These are phyloP conservation scores for Trichoderma sp. DNA, from an alignment of 2,329 filamentous ascomycete species.

Conservation along the genomic window DNA sequence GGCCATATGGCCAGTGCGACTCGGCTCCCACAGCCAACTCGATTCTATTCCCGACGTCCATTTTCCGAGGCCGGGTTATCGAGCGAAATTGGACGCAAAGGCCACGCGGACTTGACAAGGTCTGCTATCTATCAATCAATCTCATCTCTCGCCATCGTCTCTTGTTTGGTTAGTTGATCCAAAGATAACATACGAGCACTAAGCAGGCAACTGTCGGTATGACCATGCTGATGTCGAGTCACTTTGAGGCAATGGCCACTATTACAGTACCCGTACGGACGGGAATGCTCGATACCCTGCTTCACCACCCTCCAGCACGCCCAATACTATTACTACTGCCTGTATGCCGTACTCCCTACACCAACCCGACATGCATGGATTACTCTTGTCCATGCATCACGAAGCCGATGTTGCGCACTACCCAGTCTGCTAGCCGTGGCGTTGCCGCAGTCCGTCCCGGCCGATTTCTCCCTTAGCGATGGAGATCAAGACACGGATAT, in stretches of 20 bases:
- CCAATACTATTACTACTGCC: not conserved
- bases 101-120: not conserved
- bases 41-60: not conserved
- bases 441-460: conserved; percentile 14
- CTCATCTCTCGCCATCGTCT: not conserved
- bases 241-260: not conserved
- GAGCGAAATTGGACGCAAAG: not conserved
- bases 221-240: not conserved
- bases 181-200: conserved; percentile 6
- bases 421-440: not conserved
- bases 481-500: conserved; percentile 9
- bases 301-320: not conserved
- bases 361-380: not conserved
- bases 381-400: not conserved
- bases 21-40: not conserved
- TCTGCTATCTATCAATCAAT: not conserved
- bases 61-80: conserved; percentile 2
- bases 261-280: not conserved
- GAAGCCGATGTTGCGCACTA: conserved; percentile 2
- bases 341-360: not conserved
- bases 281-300: not conserved
- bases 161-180: not conserved
- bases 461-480: conserved; percentile 1
- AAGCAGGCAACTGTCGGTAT: not conserved
- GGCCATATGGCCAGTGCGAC: not conserved